phyloP scores from a whole-genome alignment of 306 rosid species.

The Trifolium dubium region DNA sequence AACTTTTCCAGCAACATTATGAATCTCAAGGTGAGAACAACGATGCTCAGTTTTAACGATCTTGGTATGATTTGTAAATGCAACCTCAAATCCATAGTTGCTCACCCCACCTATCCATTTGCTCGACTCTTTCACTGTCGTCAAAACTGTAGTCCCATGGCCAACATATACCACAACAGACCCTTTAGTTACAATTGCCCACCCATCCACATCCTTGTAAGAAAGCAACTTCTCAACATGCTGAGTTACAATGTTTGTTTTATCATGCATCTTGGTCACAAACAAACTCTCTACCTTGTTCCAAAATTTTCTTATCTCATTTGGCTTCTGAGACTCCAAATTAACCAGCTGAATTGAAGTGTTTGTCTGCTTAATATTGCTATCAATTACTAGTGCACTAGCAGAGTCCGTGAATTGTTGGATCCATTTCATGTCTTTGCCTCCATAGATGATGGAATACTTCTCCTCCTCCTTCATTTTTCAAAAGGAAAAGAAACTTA shows the following conservation, averaged over 20 bases:
- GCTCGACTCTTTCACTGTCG: constrained; percentile 51
- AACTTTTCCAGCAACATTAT: constrained; percentile 43
- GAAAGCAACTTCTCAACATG: constrained; percentile 61
- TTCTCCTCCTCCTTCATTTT: constrained; percentile 48
- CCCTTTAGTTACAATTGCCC: constrained; percentile 58
- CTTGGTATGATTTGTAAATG: constrained; percentile 36
- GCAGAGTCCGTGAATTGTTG: not conserved
- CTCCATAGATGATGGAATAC: constrained; percentile 58
- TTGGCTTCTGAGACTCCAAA: not conserved
- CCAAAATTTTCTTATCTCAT: constrained; percentile 53
- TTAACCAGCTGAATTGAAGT: constrained; percentile 34
- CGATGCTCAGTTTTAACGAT: constrained; percentile 24
- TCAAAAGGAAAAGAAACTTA: not conserved
- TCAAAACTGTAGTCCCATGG: constrained; percentile 46
- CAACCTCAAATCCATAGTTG: constrained; percentile 45
- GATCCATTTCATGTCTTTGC: constrained; percentile 52
- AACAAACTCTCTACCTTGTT: constrained; percentile 46
- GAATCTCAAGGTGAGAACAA: constrained; percentile 51
- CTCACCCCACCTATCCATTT: constrained; percentile 47
- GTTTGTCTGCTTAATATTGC: constrained; percentile 35
- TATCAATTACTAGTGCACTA: not conserved
- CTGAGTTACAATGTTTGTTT: constrained; percentile 30
- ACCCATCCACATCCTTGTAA: constrained; percentile 61
- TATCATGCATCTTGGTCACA: constrained; percentile 39
- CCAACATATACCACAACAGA: constrained; percentile 46